Evolutionary conservation across 2,329 filamentous ascomycete genomes (phyloP).

Genomic region (Ophiostoma piceae): DNA sequence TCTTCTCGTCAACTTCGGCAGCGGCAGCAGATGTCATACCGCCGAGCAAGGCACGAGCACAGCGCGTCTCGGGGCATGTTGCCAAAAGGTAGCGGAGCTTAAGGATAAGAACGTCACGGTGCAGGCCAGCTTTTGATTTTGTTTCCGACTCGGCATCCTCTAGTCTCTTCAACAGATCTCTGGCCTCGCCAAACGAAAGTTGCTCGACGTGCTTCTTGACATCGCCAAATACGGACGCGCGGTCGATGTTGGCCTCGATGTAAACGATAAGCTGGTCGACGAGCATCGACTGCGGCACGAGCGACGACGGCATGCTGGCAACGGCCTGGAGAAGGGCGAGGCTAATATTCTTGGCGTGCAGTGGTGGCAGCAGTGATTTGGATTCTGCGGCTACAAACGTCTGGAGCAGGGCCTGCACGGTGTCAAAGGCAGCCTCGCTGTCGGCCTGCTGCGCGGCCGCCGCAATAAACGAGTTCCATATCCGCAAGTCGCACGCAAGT

Average conservation of each 20-base stretch:
- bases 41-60: slow-evolving; percentile 11
- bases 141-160: not conserved
- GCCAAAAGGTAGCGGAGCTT: slow-evolving; percentile 44
- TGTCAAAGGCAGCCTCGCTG: slow-evolving; percentile 31
- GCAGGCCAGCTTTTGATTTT: not conserved
- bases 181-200: slow-evolving; percentile 40
- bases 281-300: slow-evolving; percentile 29
- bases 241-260: slow-evolving; percentile 34
- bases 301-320: slow-evolving; percentile 30
- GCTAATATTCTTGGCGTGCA: slow-evolving; percentile 36
- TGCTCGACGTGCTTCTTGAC: slow-evolving; percentile 42
- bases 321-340: slow-evolving; percentile 34
- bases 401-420: slow-evolving; percentile 32
- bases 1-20: not conserved
- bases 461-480: slow-evolving; percentile 35
- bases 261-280: slow-evolving; percentile 35
- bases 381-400: slow-evolving; percentile 30
- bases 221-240: slow-evolving; percentile 41
- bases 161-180: slow-evolving; percentile 36
- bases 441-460: slow-evolving; percentile 33
- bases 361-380: slow-evolving; percentile 28
- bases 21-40: not conserved
- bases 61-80: slow-evolving; percentile 36
- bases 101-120: slow-evolving; percentile 33
- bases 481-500: slow-evolving; percentile 41